phyloP scores from a whole-genome alignment of 192 early-diverging fungal species.

The Backusella psychrophila region DNA sequence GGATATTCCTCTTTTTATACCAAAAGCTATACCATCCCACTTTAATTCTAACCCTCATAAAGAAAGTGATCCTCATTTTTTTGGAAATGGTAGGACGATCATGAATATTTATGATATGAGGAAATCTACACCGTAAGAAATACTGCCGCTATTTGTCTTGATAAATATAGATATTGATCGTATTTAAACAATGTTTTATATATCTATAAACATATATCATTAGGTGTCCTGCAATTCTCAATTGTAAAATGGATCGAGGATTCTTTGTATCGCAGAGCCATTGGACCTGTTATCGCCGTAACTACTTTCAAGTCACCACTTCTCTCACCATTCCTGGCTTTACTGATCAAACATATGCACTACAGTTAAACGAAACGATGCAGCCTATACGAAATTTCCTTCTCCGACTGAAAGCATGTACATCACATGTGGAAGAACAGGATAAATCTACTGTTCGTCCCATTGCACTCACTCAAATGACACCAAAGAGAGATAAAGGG shows the following conservation, averaged over 20 bases:
- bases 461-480: slow-evolving; percentile 85
- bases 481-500: slow-evolving; percentile 92
- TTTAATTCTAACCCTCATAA: slow-evolving; percentile 7
- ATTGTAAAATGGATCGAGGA: slow-evolving; percentile 14
- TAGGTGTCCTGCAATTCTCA: slow-evolving; percentile 1
- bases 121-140: slow-evolving; percentile 1
- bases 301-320: slow-evolving; percentile 86
- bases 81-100: background rate
- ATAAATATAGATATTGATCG: background rate
- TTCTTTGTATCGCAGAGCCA: slow-evolving; percentile 1
- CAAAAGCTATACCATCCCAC: slow-evolving; percentile 3
- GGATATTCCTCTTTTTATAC: background rate
- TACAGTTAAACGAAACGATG: slow-evolving; percentile 42
- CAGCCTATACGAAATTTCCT: slow-evolving; percentile 57
- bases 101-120: background rate
- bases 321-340: slow-evolving; percentile 44
- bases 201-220: background rate
- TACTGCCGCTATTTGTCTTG: background rate
- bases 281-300: slow-evolving; percentile 92
- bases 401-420: slow-evolving; percentile 50
- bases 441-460: slow-evolving; percentile 58
- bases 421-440: slow-evolving; percentile 50
- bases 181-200: background rate
- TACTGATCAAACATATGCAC: slow-evolving; percentile 27
- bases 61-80: slow-evolving; percentile 7